These are phyloP conservation scores for Cytospora piceae DNA, from an alignment of 2,329 filamentous ascomycete species.

Conservation along the genomic window DNA sequence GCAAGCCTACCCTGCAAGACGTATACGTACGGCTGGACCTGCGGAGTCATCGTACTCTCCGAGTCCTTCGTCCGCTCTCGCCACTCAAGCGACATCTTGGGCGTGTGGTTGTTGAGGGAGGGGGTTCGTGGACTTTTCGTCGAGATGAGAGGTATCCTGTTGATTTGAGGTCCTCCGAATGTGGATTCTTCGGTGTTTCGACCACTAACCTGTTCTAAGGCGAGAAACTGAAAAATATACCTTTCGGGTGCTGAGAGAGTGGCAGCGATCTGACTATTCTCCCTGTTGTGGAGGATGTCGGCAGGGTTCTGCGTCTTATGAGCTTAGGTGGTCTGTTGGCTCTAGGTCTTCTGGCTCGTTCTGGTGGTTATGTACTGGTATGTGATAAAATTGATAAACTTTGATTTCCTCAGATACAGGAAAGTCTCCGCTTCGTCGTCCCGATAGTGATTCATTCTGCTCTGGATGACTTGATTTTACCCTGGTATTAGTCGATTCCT, in stretches of 20 bases:
- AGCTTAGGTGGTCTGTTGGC: not conserved
- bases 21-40: not conserved
- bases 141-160: not conserved
- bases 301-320: not conserved
- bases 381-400: not conserved
- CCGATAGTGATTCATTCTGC: too few relatives aligned
- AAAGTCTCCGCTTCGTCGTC: too few relatives aligned
- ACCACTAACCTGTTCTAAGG: not conserved
- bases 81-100: not conserved
- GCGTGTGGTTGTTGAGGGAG: not conserved
- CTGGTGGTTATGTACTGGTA: not conserved
- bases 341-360: not conserved
- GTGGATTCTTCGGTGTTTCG: not conserved
- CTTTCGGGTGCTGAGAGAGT: not conserved
- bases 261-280: not conserved
- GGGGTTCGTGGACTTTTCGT: not conserved
- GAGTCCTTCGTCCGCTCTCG: too few relatives aligned
- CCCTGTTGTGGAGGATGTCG: slow-evolving; percentile 1
- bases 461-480: not conserved
- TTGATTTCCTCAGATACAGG: not conserved
- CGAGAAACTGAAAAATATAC: not conserved
- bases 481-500: not conserved
- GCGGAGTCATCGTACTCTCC: not conserved
- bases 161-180: not conserved
- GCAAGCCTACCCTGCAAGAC: too few relatives aligned